Evolutionary conservation across 768 basidiomycete genomes (phyloP), one percentile per base, ranked within the genome.

Genomic region (Tricholoma bakamatsutake): DNA sequence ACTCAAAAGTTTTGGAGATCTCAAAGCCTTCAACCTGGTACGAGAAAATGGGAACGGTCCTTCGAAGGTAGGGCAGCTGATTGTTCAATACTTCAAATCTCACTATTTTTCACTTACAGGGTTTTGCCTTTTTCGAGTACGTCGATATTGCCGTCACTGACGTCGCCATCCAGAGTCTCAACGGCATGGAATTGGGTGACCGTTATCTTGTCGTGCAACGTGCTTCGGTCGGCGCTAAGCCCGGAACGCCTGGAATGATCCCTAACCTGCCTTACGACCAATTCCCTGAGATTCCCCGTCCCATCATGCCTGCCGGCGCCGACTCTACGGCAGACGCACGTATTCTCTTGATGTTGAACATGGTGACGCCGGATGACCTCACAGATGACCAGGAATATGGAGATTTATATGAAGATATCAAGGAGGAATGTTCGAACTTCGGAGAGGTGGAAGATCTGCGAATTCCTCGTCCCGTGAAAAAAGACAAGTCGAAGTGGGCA

Each of bases 51-150:
- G 85, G 42, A 92, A 86, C 56, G 92, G 90, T 49, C 73, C 83
- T 30, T 96, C 92, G 7, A 98, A 98, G 80, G 95, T 89, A 57
- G 45, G 5, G 17, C 30, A 31, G 42, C 27, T 21, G 47, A 58
- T 35, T 28, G 35, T 21, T 43, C 49, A 49, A 37, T 35, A n/a
- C 39, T 13, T 33, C 45, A 11, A 42, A 30, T 27, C 15, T 27
- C 3, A 50, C 33, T 40, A n/a, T 39, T n/a, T 54, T 56, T 46
- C 51, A 33, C 55, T 33, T 12, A 18, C 64, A 98, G 96, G 97
- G 97, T 64, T 99, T 97, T 71, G 97, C 97, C 3, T 98, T 99
- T 79, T 96, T 94, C 75, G 97, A 99, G 79, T 99, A 98, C 71
- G 87, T 90, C 58, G 97, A 99, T 67, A 74, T 83, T 13, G 71